A percentile compares a stretch with the other conserved stretches of the same genome.
These are phyloP conservation scores for Pseudozyma thailandica DNA, from an alignment of 1,284 basidiomycete genomes.

Conservation along the genomic window DNA sequence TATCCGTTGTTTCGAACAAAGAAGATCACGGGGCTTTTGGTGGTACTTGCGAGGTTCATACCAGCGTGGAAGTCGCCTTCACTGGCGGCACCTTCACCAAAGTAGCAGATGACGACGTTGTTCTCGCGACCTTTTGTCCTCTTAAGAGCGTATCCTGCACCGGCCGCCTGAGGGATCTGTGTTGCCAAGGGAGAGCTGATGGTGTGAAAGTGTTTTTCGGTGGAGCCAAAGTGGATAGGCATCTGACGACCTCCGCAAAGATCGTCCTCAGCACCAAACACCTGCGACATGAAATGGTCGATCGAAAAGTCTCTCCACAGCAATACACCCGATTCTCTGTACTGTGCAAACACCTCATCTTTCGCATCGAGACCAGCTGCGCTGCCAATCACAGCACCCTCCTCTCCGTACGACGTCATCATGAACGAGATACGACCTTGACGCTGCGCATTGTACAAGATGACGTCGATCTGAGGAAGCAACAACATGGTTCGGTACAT, in stretches of 20 bases:
- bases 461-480: slow-evolving; percentile 84
- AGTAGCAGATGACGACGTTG: slow-evolving; percentile 84
- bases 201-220: slow-evolving; percentile 86
- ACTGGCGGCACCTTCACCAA: slow-evolving; percentile 77
- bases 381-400: slow-evolving; percentile 88
- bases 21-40: slow-evolving; percentile 69
- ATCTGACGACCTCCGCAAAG: slow-evolving; percentile 57
- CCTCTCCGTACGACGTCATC: slow-evolving; percentile 81
- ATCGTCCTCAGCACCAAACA: slow-evolving; percentile 59
- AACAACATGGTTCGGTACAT: slow-evolving; percentile 68
- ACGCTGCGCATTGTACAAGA: slow-evolving; percentile 89
- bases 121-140: slow-evolving; percentile 76
- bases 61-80: slow-evolving; percentile 74
- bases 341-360: slow-evolving; percentile 75
- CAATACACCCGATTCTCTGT: slow-evolving; percentile 83
- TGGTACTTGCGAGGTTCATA: slow-evolving; percentile 68
- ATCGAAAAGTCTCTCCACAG: slow-evolving; percentile 82
- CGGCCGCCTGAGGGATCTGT: slow-evolving; percentile 94
- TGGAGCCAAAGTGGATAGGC: slow-evolving; percentile 81
- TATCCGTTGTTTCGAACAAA: slow-evolving; percentile 81
- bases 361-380: slow-evolving; percentile 83
- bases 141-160: slow-evolving; percentile 88
- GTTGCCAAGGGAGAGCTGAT: slow-evolving; percentile 94
- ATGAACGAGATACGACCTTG: slow-evolving; percentile 95
- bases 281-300: slow-evolving; percentile 55